Conservation (phyloP, 225 moss, liverwort and hornwort genomes). For the Bryoerythrophyllum caledonicum region DNA sequence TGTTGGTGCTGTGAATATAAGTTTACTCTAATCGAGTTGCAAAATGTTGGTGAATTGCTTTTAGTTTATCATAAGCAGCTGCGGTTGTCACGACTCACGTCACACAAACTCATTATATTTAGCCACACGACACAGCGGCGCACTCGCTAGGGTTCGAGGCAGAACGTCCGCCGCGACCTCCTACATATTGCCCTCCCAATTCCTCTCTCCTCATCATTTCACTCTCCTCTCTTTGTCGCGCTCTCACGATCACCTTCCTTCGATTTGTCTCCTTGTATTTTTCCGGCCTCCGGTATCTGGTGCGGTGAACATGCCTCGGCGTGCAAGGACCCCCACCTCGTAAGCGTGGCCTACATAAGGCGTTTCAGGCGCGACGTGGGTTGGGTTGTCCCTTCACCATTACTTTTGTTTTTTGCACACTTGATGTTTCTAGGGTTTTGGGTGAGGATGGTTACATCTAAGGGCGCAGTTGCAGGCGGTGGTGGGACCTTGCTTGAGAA, state of each 20-base stretch:
- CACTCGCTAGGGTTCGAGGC: constrained; percentile 7
- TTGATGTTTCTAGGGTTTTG: not conserved
- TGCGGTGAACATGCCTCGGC: constrained; percentile 32
- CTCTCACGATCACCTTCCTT: fast-evolving
- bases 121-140: not conserved
- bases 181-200: constrained; percentile 11
- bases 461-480: constrained; percentile 23
- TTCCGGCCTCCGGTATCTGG: constrained; percentile 46
- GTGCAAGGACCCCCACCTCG: constrained; percentile 43
- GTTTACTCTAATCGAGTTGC: too few species aligned
- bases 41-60: too few species aligned
- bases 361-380: constrained; percentile 42
- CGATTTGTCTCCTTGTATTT: fast-evolving
- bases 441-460: constrained; percentile 32
- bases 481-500: constrained; percentile 22
- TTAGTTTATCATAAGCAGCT: too few species aligned
- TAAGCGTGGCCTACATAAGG: constrained; percentile 28
- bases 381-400: constrained; percentile 44
- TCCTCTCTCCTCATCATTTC: fast-evolving
- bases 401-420: constrained; percentile 34
- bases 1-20: too few species aligned
- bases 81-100: too few species aligned
- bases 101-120: too few species aligned
- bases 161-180: not conserved
- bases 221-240: too few species aligned